Evolutionary conservation across 768 basidiomycete species (phyloP).

Genomic region (Tulasnella sp.): DNA sequence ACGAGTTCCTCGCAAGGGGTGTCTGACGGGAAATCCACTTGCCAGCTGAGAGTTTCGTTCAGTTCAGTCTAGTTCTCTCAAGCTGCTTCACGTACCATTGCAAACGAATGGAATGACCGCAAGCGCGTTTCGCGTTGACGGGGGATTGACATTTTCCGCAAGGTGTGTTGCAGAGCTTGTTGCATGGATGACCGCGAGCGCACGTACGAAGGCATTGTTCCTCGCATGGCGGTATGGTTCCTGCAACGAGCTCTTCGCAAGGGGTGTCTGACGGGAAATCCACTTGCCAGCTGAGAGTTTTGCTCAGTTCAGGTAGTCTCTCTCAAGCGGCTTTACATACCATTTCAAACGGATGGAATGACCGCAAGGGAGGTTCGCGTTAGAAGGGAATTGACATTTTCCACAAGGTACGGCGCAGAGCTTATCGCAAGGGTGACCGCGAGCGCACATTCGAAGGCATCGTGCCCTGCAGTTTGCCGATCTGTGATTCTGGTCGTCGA

Average conservation of each 20-base stretch:
- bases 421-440: slow-evolving; percentile 7
- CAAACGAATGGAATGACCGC: too few species aligned
- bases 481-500: slow-evolving; percentile 9
- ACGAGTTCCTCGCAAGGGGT: too few species aligned
- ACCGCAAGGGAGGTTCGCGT: slow-evolving; percentile 53
- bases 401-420: slow-evolving; percentile 8
- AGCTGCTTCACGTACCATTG: too few species aligned
- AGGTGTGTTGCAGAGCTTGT: too few species aligned
- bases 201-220: too few species aligned
- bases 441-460: background rate
- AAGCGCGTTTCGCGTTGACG: too few species aligned
- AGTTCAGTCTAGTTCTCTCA: too few species aligned
- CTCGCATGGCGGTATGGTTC: slow-evolving; percentile 37
- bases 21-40: too few species aligned
- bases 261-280: slow-evolving; percentile 39
- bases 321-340: background rate
- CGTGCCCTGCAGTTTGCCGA: background rate
- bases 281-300: slow-evolving; percentile 36
- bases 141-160: too few species aligned
- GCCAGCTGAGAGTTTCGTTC: too few species aligned
- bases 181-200: too few species aligned
- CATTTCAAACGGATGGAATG: background rate
- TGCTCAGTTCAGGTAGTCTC: background rate
- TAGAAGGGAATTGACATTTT: slow-evolving; percentile 34
- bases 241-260: slow-evolving; percentile 40